phyloP scores from a whole-genome alignment of 805 yeast genomes.

The Dipodascopsis uninucleata region DNA sequence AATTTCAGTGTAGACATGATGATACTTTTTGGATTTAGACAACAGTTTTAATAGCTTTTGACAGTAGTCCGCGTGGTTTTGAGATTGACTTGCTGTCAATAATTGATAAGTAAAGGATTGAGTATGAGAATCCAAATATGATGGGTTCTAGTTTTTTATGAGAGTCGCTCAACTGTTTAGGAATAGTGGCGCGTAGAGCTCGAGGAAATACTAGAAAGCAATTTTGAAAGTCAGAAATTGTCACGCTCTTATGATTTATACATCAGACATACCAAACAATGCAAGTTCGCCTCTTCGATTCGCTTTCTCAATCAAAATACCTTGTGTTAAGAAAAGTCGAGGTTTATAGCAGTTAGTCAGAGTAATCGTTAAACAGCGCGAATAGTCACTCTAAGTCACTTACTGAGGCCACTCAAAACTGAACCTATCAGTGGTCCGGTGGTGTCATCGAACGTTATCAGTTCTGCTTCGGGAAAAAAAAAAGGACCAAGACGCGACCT shows the following conservation, averaged over 20 bases:
- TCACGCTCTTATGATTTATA: no score
- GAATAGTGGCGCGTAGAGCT: slow-evolving; percentile 19
- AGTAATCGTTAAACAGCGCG: not conserved
- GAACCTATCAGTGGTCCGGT: slow-evolving; percentile 44
- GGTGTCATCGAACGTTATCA: slow-evolving; percentile 40
- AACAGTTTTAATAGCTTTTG: no score
- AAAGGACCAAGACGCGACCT: slow-evolving; percentile 42
- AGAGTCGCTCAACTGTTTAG: slow-evolving; percentile 1
- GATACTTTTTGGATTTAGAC: no score
- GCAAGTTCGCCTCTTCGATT: slow-evolving; percentile 48
- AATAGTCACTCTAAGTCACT: slow-evolving; percentile 30
- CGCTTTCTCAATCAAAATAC: slow-evolving; percentile 35
- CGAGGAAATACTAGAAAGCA: slow-evolving; percentile 10
- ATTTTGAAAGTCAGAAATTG: slow-evolving; percentile 38
- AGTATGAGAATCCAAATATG: slow-evolving; percentile 12
- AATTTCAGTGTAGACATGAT: no score
- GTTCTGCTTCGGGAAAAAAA: slow-evolving; percentile 40
- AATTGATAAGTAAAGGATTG: slow-evolving; percentile 12
- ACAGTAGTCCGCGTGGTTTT: no score
- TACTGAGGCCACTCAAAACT: slow-evolving; percentile 43
- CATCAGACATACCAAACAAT: slow-evolving; percentile 39
- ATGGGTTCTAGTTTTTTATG: slow-evolving; percentile 12
- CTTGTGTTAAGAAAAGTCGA: no score
- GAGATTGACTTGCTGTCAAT: not conserved
- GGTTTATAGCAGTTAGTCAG: not conserved